Conservation (phyloP, 805 yeast genomes). For the Metschnikowia koreensis region DNA sequence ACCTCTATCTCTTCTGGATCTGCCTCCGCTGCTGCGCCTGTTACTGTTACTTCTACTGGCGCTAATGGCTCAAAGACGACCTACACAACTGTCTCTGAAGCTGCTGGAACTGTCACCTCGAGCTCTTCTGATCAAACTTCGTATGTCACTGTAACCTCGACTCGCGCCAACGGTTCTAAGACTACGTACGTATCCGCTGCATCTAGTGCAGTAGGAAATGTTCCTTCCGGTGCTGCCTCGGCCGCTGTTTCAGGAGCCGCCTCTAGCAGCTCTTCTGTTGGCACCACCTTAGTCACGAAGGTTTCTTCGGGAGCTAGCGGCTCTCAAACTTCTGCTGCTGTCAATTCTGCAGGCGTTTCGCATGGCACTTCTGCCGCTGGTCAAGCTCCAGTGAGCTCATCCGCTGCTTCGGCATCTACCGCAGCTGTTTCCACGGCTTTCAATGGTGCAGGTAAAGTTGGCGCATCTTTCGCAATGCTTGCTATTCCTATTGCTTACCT, state of each 20-base stretch:
- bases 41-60: not conserved
- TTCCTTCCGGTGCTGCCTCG: too few species aligned
- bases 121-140: not conserved
- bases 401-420: not conserved
- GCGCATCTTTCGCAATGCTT: constrained; percentile 29
- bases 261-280: not conserved
- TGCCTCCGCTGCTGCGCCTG: constrained; percentile 12
- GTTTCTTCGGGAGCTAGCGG: constrained; percentile 22
- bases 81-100: not conserved
- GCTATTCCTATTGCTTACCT: constrained; percentile 38
- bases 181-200: not conserved
- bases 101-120: not conserved
- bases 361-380: too few species aligned
- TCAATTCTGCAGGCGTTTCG: constrained; percentile 2
- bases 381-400: too few species aligned
- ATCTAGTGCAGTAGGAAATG: constrained; percentile 11
- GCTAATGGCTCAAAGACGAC: not conserved
- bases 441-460: constrained; percentile 22
- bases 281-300: constrained; percentile 29
- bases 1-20: constrained; percentile 14
- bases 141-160: constrained; percentile 2
- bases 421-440: constrained; percentile 14
- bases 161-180: constrained; percentile 2
- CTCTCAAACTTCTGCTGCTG: constrained; percentile 34
- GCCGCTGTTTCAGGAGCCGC: not conserved